A percentile compares a stretch with the other conserved stretches of the same genome.
Evolutionary conservation across 768 basidiomycete genomes (phyloP).

Genomic region (Phylloporus sp.): DNA sequence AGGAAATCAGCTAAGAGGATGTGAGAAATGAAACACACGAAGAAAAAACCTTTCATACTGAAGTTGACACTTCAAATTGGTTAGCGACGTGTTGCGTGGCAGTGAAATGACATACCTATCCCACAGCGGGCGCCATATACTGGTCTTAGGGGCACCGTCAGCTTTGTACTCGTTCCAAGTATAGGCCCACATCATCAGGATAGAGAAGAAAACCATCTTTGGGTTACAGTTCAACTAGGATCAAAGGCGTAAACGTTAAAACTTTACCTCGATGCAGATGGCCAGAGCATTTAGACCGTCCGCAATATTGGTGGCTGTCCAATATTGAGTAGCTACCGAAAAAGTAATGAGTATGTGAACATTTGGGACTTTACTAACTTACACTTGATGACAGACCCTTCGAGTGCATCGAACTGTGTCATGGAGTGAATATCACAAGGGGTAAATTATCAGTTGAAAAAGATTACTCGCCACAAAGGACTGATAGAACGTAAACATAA

Average conservation of each 20-base stretch:
- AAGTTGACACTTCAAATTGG: slow-evolving; percentile 40
- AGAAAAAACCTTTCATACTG: slow-evolving; percentile 29
- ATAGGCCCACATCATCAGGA: slow-evolving; percentile 84
- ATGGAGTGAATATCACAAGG: background rate
- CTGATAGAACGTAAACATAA: slow-evolving; percentile 90
- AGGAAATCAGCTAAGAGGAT: slow-evolving; percentile 54
- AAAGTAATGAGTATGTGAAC: background rate
- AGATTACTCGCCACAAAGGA: slow-evolving; percentile 57
- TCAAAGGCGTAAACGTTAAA: background rate
- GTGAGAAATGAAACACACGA: slow-evolving; percentile 6
- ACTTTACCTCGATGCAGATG: slow-evolving; percentile 74
- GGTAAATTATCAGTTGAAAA: background rate
- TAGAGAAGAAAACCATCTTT: slow-evolving; percentile 81
- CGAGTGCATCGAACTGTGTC: slow-evolving; percentile 59
- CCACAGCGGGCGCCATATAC: slow-evolving; percentile 67
- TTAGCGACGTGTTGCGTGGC: slow-evolving; percentile 1
- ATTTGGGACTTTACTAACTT: slow-evolving; percentile 1
- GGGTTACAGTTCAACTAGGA: slow-evolving; percentile 3
- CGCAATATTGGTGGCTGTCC: slow-evolving; percentile 82
- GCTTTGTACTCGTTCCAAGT: slow-evolving; percentile 62
- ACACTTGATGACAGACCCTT: slow-evolving; percentile 68
- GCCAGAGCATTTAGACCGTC: slow-evolving; percentile 80
- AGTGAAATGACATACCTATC: slow-evolving; percentile 40
- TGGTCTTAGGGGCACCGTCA: slow-evolving; percentile 42
- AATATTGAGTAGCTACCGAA: slow-evolving; percentile 61